phyloP scores from a whole-genome alignment of 306 rosid genomes.

The Aeschynomene evenia region DNA sequence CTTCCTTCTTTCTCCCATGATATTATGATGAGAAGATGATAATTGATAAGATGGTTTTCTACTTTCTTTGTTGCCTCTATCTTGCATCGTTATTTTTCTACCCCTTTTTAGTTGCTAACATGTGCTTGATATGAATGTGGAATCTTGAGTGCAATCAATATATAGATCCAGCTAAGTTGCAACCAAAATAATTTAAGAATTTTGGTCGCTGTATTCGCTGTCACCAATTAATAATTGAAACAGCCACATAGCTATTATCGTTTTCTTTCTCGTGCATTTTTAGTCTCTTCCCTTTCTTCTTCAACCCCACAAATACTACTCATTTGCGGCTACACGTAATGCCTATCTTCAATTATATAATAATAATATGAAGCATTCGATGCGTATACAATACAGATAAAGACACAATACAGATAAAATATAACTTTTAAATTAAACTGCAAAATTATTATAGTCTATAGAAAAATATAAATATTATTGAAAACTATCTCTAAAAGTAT shows the following conservation, averaged over 20 bases:
- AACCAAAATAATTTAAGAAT: constrained; percentile 21
- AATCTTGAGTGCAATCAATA: constrained; percentile 22
- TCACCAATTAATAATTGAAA: constrained; percentile 25
- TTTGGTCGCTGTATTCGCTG: constrained; percentile 8
- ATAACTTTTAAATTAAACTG: no score
- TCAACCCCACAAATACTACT: constrained; percentile 18
- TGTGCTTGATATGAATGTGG: constrained; percentile 25
- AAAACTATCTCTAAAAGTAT: background rate
- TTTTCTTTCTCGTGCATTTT: constrained; percentile 29
- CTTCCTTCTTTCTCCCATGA: background rate
- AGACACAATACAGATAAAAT: no score
- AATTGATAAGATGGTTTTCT: background rate
- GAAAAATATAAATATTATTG: no score
- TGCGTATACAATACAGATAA: no score
- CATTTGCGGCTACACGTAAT: background rate
- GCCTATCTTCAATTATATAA: constrained; percentile 4
- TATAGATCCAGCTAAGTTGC: constrained; percentile 43
- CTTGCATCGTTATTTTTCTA: background rate
- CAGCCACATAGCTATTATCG: background rate
- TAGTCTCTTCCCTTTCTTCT: constrained; percentile 19
- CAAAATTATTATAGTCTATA: no score
- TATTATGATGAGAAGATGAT: constrained; percentile 3
- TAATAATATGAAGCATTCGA: no score
- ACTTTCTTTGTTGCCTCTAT: background rate
- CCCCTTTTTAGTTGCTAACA: background rate